Conservation (phyloP, 2,329 filamentous ascomycete species). For the Cladosporium sp. region DNA sequence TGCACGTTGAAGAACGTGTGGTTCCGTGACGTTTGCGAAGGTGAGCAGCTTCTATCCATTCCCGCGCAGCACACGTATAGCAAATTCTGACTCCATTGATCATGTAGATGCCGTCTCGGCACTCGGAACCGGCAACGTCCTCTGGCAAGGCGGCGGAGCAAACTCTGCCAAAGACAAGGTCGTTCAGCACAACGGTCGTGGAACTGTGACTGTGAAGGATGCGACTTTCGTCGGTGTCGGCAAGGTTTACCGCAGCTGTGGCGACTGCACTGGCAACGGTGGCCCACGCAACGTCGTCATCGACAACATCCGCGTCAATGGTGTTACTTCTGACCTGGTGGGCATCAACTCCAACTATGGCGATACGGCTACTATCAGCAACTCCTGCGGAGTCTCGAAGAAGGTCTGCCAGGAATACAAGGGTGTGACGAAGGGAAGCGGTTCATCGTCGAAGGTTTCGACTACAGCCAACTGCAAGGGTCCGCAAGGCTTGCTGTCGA, state of each 20-base stretch:
- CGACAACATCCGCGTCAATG: slow-evolving; percentile 18
- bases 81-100: not conserved
- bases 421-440: slow-evolving; percentile 16
- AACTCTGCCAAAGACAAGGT: slow-evolving; percentile 35
- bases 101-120: slow-evolving; percentile 31
- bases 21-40: slow-evolving; percentile 38
- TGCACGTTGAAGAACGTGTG: slow-evolving; percentile 47
- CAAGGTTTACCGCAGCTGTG: slow-evolving; percentile 10
- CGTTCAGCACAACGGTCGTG: slow-evolving; percentile 40
- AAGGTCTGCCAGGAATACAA: slow-evolving; percentile 17
- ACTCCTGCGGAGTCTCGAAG: slow-evolving; percentile 17
- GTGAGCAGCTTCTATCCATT: slow-evolving; percentile 8
- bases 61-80: not conserved
- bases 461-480: slow-evolving; percentile 15
- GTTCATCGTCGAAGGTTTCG: slow-evolving; percentile 10
- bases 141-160: slow-evolving; percentile 11
- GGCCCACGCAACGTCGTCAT: slow-evolving; percentile 18
- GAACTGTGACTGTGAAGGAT: slow-evolving; percentile 27
- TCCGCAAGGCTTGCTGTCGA: slow-evolving; percentile 13
- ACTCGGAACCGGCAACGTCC: slow-evolving; percentile 34
- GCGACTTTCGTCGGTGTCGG: slow-evolving; percentile 6
- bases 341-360: slow-evolving; percentile 20
- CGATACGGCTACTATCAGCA: slow-evolving; percentile 17
- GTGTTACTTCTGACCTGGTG: slow-evolving; percentile 16
- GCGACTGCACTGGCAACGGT: slow-evolving; percentile 12